Evolutionary conservation across 768 basidiomycete genomes (phyloP).

Genomic region (Pulveroboletus ravenelii): DNA sequence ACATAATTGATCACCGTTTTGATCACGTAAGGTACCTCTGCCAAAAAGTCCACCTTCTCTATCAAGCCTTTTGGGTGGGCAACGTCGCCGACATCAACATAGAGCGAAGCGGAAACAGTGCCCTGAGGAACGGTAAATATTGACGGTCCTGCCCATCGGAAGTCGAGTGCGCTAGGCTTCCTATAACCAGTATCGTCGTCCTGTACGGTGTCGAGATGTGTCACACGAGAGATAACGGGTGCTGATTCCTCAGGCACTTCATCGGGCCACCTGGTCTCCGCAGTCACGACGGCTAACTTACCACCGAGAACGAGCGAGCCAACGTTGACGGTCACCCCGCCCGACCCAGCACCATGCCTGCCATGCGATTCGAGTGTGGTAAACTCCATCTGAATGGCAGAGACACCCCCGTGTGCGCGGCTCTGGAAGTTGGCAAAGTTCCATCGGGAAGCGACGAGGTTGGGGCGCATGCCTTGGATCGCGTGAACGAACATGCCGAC

Average conservation of each 20-base stretch:
- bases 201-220: conserved; percentile 52
- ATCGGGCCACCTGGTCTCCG: conserved; percentile 73
- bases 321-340: conserved; percentile 79
- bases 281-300: conserved; percentile 71
- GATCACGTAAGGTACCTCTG: conserved; percentile 89
- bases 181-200: conserved; percentile 84
- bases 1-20: conserved; percentile 93
- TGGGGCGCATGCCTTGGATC: conserved; percentile 97
- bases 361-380: conserved; percentile 80
- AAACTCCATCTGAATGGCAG: conserved; percentile 95
- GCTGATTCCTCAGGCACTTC: conserved; percentile 47
- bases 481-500: conserved; percentile 90
- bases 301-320: conserved; percentile 80
- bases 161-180: conserved; percentile 63
- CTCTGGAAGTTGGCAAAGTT: conserved; percentile 94
- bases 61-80: conserved; percentile 67
- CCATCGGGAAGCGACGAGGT: conserved; percentile 89
- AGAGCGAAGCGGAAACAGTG: conserved; percentile 50
- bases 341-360: conserved; percentile 71
- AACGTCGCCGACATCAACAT: conserved; percentile 54
- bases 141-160: conserved; percentile 75
- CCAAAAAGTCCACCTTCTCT: conserved; percentile 92
- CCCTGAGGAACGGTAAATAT: conserved; percentile 50
- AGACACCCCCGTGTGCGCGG: conserved; percentile 62
- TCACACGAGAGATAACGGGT: conserved; percentile 56